Base-by-base conservation (phyloP, 176 grass and related monocot species). In the Zea luxurians region DNA sequence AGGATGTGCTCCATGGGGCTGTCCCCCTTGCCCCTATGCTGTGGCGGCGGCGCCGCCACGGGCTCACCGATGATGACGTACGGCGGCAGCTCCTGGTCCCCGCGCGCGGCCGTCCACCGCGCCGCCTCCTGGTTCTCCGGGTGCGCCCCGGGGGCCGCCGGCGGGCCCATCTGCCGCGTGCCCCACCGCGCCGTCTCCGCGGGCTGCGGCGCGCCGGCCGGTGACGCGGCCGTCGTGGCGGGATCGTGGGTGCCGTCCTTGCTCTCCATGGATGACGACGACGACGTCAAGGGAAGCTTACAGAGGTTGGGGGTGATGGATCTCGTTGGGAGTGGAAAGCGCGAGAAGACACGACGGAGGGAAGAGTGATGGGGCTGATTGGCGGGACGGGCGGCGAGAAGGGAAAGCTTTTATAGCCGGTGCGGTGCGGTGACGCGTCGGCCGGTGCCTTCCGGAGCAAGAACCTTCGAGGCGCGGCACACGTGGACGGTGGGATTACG, bases 1-100 rank as follows among this genome's bases (percentile, higher is more conserved):
- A 98, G 87, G 57, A 92, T 98, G 77, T 90, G 90, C 81, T 92
- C 95, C 85, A 92, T 94, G 13, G 91, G 95, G 77, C 83, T 78
- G 4, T 82, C 80, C 15, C 66, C 89, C 18, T 61, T 75, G 64
- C 70, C 71, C 18, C 49, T 52, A 36, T 58, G 64, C 17, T 27
- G 67, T 21, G 9, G 2, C 41, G 9, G 2, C 12, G 61, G 16
- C 61, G 62, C 52, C 42, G 78, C 66, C 52, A 85, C 40, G 4
- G 74, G 74, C 20, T 75, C 89, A 3, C 77, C 81, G 63, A 73
- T 79, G 66, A 93, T 76, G 48, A 94, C 80, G 77, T 94, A 97
- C 12, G 89, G 89, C 5, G 95, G 91, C 6, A 53, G 80, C 85
- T 97, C 91, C 64, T 97, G 87, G 66, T 97, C 95, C 3, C 73